A percentile compares a stretch with the other conserved stretches of the same genome.
phyloP scores from a whole-genome alignment of 140 eudicot species.

The Senecio squalidus region DNA sequence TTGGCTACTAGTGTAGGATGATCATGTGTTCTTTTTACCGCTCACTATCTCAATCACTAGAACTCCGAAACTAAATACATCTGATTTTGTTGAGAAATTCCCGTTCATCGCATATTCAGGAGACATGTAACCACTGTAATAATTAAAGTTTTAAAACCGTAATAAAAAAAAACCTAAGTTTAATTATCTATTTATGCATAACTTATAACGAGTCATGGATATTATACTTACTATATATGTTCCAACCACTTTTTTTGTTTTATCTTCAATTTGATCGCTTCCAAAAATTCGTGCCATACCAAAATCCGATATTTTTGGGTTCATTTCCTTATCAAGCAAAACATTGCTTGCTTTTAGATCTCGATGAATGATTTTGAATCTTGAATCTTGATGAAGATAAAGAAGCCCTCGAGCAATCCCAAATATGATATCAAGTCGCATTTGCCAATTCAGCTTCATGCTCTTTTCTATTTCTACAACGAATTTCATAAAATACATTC shows the following conservation, averaged over 20 bases:
- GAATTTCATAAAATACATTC: slow-evolving; percentile 4
- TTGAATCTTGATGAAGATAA: slow-evolving; percentile 16
- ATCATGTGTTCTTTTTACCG: slow-evolving; percentile 25
- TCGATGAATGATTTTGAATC: slow-evolving; percentile 10
- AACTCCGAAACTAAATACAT: slow-evolving; percentile 34
- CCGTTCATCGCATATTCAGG: slow-evolving; percentile 31
- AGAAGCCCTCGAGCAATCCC: slow-evolving; percentile 21
- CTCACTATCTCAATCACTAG: slow-evolving; percentile 15
- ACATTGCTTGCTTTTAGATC: slow-evolving; percentile 18
- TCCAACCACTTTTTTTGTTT: slow-evolving; percentile 8
- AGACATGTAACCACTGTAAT: slow-evolving; percentile 15
- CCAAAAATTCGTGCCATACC: slow-evolving; percentile 15
- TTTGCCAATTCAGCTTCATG: background rate
- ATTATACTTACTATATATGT: slow-evolving; percentile 1
- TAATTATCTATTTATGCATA: too few species aligned
- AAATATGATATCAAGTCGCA: slow-evolving; percentile 2
- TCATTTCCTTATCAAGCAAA: slow-evolving; percentile 15
- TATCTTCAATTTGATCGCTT: slow-evolving; percentile 4
- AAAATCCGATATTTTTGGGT: slow-evolving; percentile 19
- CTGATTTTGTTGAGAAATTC: slow-evolving; percentile 28
- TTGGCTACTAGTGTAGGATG: slow-evolving; percentile 1
- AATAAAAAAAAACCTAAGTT: background rate
- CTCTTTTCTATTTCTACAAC: slow-evolving; percentile 26
- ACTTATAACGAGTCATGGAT: too few species aligned
- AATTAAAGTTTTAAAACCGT: background rate